Evolutionary conservation across 352 stramenopile genomes (phyloP), one percentile per base, ranked within the genome.

Genomic region (Pythium monospermum): DNA sequence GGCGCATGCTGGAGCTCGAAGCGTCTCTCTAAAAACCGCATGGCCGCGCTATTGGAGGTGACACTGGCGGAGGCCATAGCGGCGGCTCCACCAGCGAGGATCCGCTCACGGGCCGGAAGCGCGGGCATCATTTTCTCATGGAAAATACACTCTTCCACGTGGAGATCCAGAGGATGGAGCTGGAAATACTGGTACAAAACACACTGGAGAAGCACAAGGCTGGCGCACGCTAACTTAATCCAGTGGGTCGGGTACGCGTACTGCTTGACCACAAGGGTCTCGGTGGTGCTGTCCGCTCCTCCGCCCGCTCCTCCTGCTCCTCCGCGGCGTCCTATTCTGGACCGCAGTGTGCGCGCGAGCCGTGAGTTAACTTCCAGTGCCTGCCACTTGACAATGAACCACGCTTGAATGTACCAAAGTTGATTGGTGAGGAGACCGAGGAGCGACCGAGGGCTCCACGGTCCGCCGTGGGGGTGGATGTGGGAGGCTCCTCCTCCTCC

Each of bases 91-190:
- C 46, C 58, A 15, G 66, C 61, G 40, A 61, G 40, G 32, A 63
- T 63, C 41, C 57, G 49, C 53, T 64, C 53, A 23, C 49, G 41
- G 15, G 50, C 49, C 11, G 47, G 60, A 27, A 65, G 22, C 10
- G 48, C 32, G 30, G 69, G 66, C 44, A 85, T 59, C 56, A 64
- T 64, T 18, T 35, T 67, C 56, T 84, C 75, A 43, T 71, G 59
- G 54, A 85, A 87, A 4, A 76, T 68, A 52, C 78, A 89, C 59
- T 89, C 78, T 36, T 83, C 64, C 16, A 89, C 76, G 19, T 75
- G 64, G 33, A 89, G 49, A 42, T 76, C 57, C 10, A 87, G 64
- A 16, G 52, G 66, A 30, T 74, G 40, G 6, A 68, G 59, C 53
- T 84, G 73, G 41, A 81, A 83, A 42, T 74, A 58, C 49, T 48